These are phyloP conservation scores for Pestalotiopsis sp. DNA, from an alignment of 2,329 filamentous ascomycete genomes.

Conservation along the genomic window DNA sequence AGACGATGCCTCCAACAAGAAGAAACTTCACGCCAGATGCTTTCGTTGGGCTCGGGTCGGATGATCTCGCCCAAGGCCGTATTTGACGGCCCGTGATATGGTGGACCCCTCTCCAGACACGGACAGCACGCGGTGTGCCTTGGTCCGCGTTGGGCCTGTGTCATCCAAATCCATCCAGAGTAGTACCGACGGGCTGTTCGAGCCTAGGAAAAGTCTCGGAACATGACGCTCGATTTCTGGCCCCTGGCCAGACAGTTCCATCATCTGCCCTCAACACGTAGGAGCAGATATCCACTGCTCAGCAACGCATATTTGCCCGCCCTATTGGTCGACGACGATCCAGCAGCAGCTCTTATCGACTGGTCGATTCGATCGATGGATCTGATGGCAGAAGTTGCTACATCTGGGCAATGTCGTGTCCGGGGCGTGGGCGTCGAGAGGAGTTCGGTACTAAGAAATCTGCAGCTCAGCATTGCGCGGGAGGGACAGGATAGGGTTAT, in stretches of 20 bases:
- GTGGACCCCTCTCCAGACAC: background rate
- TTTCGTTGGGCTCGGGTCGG: background rate
- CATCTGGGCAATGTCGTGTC: background rate
- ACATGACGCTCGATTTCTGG: background rate
- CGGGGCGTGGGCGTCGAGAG: background rate
- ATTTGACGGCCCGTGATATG: background rate
- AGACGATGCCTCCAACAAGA: background rate
- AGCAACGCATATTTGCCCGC: background rate
- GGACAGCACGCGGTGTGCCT: background rate
- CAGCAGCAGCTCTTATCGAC: background rate
- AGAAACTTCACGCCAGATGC: background rate
- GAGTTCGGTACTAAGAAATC: background rate
- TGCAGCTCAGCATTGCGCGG: background rate
- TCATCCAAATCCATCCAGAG: background rate
- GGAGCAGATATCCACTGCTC: background rate
- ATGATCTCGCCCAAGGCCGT: background rate
- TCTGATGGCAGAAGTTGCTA: background rate
- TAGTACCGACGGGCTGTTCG: background rate
- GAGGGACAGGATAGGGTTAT: background rate
- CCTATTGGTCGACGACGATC: background rate
- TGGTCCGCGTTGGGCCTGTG: background rate
- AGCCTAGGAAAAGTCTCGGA: background rate
- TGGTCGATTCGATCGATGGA: background rate
- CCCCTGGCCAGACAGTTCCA: background rate
- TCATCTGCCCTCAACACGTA: background rate